phyloP scores from a whole-genome alignment of 1,284 basidiomycete species.

The Rhodotorula sp. region DNA sequence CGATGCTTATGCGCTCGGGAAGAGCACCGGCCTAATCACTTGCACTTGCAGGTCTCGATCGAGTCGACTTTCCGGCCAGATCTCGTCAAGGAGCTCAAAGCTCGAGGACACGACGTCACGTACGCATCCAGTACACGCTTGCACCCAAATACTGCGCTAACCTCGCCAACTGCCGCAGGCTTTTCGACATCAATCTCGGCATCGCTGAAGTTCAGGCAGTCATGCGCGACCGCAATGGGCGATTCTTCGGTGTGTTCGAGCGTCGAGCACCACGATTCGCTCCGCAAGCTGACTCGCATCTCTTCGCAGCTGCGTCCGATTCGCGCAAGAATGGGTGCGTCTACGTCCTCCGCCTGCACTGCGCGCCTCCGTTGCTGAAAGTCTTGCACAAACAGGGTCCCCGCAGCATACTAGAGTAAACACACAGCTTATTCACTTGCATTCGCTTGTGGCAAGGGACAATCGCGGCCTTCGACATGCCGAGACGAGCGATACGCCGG shows the following conservation, averaged over 20 bases:
- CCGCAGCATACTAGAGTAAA: background rate
- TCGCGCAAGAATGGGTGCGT: constrained; percentile 17
- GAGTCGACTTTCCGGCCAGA: constrained; percentile 62
- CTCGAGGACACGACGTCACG: constrained; percentile 69
- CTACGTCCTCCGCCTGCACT: too few relatives aligned
- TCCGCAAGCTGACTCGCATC: too few relatives aligned
- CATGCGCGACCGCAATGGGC: constrained; percentile 43
- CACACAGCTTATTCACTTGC: too few relatives aligned
- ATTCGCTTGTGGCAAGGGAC: too few relatives aligned
- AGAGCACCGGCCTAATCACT: background rate
- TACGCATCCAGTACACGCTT: constrained; percentile 28
- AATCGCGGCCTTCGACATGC: too few relatives aligned
- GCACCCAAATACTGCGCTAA: background rate
- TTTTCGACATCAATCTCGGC: constrained; percentile 57
- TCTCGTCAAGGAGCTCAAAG: constrained; percentile 59
- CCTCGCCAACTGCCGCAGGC: background rate
- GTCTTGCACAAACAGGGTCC: background rate
- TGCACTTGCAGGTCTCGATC: constrained; percentile 54
- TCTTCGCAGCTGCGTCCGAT: background rate
- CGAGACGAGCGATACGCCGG: too few relatives aligned
- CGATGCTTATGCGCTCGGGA: background rate
- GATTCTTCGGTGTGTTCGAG: constrained; percentile 23
- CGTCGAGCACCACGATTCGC: too few relatives aligned
- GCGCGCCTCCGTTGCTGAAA: too few relatives aligned
- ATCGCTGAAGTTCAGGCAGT: constrained; percentile 73